Evolutionary conservation across 2,329 filamentous ascomycete genomes (phyloP), one percentile per base, ranked within the genome.

Genomic region (Nothophoma quercina): DNA sequence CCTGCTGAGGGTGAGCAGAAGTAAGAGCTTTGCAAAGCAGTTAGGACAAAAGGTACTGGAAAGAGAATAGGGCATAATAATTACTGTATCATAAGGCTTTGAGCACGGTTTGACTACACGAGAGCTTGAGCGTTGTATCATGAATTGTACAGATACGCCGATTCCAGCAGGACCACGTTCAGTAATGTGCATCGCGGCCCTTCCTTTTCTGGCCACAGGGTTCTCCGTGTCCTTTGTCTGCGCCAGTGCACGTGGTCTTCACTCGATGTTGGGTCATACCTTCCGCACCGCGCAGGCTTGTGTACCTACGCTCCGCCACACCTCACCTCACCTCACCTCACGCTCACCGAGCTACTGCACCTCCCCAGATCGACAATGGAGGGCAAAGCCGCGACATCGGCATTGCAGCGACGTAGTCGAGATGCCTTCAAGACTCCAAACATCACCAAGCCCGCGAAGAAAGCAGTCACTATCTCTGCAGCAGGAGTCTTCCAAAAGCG

Each of bases 1-100:
- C 82, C 86, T 28, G 65, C 61, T 18, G 67, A 68, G 51, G 52
- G 46, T 8, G 56, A 62, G 36, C 45, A 63, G 47, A 64, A 72
- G 54, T 60, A 53, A 34, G 19, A n/a, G 25, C 25, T 36, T 12
- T n/a, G n/a, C n/a, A n/a, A n/a, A n/a, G n/a, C n/a, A n/a, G n/a
- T n/a, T n/a, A n/a, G n/a, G n/a, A n/a, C n/a, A n/a, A n/a, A n/a
- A n/a, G n/a, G n/a, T n/a, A n/a, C n/a, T n/a, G 34, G 29, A 35
- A 5, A n/a, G 9, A 22, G 7, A 16, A 7, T 5, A n/a, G 4
- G 22, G 21, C 6, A 7, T 18, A 28, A 18, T 32, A 42, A 34
- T 19, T 35, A 52, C 4, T 58, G 39, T 54, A 51, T 3, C 9
- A 48, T 40, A 52, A 25, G 32, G 33, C 12, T n/a, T 42, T 25